phyloP scores from a whole-genome alignment of 2,329 filamentous ascomycete genomes.

The Phialophora macrospora region DNA sequence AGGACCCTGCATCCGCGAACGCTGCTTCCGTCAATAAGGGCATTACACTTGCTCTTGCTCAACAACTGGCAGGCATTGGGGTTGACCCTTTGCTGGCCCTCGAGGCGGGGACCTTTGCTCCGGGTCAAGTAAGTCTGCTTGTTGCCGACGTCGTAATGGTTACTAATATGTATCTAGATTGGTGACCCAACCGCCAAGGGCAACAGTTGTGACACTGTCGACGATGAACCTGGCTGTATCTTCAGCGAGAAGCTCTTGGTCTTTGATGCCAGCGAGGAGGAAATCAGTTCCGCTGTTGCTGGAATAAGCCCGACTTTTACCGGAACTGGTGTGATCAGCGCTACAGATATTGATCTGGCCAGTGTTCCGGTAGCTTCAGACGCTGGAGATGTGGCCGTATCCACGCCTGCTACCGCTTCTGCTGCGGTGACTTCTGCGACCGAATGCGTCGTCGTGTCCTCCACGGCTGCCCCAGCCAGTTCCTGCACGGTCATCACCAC shows the following conservation, averaged over 20 bases:
- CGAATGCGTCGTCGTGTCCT: constrained; percentile 4
- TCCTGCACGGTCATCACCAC: constrained; percentile 26
- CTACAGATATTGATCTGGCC: constrained; percentile 19
- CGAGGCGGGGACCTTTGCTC: constrained; percentile 66
- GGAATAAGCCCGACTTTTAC: constrained; percentile 38
- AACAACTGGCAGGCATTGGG: constrained; percentile 65
- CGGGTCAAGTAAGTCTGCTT: constrained; percentile 52
- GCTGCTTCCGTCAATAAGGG: constrained; percentile 65
- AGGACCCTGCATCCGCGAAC: constrained; percentile 66
- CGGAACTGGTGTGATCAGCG: constrained; percentile 23
- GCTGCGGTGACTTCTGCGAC: constrained; percentile 3
- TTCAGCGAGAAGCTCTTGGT: constrained; percentile 59
- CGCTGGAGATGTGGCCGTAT: constrained; percentile 4
- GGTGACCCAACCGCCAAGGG: constrained; percentile 56
- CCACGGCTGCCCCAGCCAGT: constrained; percentile 9
- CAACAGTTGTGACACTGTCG: constrained; percentile 58
- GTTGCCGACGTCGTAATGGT: not conserved
- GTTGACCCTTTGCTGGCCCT: constrained; percentile 68
- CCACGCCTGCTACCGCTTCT: not conserved
- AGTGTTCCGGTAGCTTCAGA: constrained; percentile 13
- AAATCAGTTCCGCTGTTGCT: constrained; percentile 58
- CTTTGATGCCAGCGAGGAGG: constrained; percentile 58
- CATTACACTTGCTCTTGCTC: constrained; percentile 63
- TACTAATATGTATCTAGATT: constrained; percentile 41
- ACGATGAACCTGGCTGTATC: constrained; percentile 60